Conservation (phyloP, 192 early-diverging fungal species). For the Backusella tarrabulga region DNA sequence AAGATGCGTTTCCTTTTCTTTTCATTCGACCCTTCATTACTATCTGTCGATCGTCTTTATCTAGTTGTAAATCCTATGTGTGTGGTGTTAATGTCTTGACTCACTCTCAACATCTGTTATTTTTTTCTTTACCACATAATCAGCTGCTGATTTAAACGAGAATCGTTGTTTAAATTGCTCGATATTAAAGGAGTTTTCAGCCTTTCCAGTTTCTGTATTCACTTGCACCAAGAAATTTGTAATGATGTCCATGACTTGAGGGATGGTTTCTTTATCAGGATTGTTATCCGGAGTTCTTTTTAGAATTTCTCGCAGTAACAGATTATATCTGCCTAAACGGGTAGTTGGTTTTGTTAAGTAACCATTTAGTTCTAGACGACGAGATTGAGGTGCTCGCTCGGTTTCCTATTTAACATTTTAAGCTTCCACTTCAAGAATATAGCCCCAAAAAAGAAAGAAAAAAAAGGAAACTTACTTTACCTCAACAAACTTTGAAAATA, state of each 20-base stretch:
- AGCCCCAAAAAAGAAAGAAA: not conserved
- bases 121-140: constrained; percentile 19
- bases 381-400: constrained; percentile 72
- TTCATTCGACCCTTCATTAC: constrained; percentile 83
- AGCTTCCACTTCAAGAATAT: not conserved
- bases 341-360: constrained; percentile 90
- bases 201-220: constrained; percentile 85
- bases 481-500: constrained; percentile 78
- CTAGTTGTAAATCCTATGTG: constrained; percentile 70
- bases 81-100: not conserved
- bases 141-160: constrained; percentile 45
- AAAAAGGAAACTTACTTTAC: constrained; percentile 32
- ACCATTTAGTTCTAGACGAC: constrained; percentile 81
- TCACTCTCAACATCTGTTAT: not conserved
- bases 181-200: constrained; percentile 85
- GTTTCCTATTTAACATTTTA: constrained; percentile 46
- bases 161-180: constrained; percentile 71
- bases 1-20: constrained; percentile 52
- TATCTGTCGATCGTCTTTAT: constrained; percentile 67
- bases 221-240: constrained; percentile 75
- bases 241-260: constrained; percentile 69
- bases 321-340: constrained; percentile 82
- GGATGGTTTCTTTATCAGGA: constrained; percentile 71
- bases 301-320: constrained; percentile 78
- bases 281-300: constrained; percentile 77